phyloP scores from a whole-genome alignment of 805 yeast genomes.

The Nadsonia fulvescens region DNA sequence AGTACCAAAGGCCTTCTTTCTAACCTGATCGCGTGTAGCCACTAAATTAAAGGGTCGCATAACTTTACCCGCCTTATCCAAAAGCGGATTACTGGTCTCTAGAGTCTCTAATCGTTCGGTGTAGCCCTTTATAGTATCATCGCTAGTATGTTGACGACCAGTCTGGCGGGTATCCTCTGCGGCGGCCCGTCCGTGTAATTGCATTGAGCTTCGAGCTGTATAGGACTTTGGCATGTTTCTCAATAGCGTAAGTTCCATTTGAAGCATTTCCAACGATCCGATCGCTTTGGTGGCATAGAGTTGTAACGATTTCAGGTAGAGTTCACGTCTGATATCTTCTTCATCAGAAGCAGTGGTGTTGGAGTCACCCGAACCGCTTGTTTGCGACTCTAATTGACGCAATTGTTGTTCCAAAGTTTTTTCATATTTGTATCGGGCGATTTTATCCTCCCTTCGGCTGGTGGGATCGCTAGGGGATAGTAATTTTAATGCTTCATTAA shows the following conservation, averaged over 20 bases:
- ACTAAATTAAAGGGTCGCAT: slow-evolving; percentile 69
- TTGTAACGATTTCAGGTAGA: slow-evolving; percentile 38
- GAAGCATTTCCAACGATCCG: slow-evolving; percentile 34
- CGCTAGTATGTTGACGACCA: slow-evolving; percentile 3
- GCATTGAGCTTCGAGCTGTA: too few species aligned
- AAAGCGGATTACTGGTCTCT: slow-evolving; percentile 22
- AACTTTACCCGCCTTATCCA: slow-evolving; percentile 61
- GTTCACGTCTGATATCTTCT: slow-evolving; percentile 36
- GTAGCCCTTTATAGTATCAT: slow-evolving; percentile 23
- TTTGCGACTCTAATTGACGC: slow-evolving; percentile 11
- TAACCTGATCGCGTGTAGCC: slow-evolving; percentile 31
- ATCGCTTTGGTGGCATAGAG: slow-evolving; percentile 36
- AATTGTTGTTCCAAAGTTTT: slow-evolving; percentile 33
- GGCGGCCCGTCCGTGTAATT: too few species aligned
- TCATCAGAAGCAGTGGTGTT: slow-evolving; percentile 30
- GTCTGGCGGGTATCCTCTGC: too few species aligned
- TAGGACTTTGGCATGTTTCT: slow-evolving; percentile 25
- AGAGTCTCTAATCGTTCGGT: slow-evolving; percentile 46
- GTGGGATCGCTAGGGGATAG: slow-evolving; percentile 19
- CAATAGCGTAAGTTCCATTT: slow-evolving; percentile 54
- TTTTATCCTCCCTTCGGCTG: slow-evolving; percentile 47
- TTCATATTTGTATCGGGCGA: slow-evolving; percentile 44
- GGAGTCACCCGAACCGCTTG: slow-evolving; percentile 1
- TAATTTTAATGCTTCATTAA: slow-evolving; percentile 4
- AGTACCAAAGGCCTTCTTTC: slow-evolving; percentile 61